A percentile compares a stretch with the other conserved stretches of the same genome.
Evolutionary conservation across 495 filamentous ascomycete species (phyloP).

Genomic region (Penicillium goetzii): DNA sequence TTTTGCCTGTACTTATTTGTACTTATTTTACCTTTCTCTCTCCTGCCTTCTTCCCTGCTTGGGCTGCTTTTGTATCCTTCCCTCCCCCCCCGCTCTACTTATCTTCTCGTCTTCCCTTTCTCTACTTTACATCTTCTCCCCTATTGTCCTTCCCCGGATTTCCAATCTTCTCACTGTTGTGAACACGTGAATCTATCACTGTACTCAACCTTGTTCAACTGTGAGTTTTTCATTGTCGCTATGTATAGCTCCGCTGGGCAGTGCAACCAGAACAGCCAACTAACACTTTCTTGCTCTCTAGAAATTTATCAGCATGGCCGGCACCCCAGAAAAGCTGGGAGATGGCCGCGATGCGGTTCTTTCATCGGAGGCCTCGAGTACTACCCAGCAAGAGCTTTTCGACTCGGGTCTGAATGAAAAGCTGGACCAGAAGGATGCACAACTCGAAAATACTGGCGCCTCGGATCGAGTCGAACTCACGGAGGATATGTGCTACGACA

Average conservation of each 20-base stretch:
- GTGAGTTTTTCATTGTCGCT: not conserved
- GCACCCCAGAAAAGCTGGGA: constrained; percentile 26
- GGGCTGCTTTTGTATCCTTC: not conserved
- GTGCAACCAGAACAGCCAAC: not conserved
- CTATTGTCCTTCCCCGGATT: constrained; percentile 19
- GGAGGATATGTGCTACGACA: constrained; percentile 61
- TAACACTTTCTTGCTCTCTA: not conserved
- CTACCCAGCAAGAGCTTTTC: constrained; percentile 38
- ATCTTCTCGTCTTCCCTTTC: no score
- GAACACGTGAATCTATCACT: constrained; percentile 3
- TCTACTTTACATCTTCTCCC: constrained; percentile 11
- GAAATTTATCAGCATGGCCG: constrained; percentile 25
- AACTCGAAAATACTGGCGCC: constrained; percentile 34
- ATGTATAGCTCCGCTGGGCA: not conserved
- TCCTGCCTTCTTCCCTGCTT: constrained; percentile 1
- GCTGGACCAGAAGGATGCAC: constrained; percentile 23
- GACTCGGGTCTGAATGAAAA: constrained; percentile 34
- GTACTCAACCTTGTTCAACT: not conserved
- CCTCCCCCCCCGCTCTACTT: constrained; percentile 10
- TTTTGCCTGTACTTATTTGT: not conserved
- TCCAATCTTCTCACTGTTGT: not conserved
- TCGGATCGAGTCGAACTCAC: constrained; percentile 50
- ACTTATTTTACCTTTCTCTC: constrained; percentile 4
- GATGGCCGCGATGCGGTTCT: constrained; percentile 34
- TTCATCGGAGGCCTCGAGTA: constrained; percentile 42